Percentiles rank a stretch among this genome's conserved stretches.
These are phyloP conservation scores for Ceratopteris richardii DNA, from an alignment of 75 land plant genomes.

Conservation along the genomic window DNA sequence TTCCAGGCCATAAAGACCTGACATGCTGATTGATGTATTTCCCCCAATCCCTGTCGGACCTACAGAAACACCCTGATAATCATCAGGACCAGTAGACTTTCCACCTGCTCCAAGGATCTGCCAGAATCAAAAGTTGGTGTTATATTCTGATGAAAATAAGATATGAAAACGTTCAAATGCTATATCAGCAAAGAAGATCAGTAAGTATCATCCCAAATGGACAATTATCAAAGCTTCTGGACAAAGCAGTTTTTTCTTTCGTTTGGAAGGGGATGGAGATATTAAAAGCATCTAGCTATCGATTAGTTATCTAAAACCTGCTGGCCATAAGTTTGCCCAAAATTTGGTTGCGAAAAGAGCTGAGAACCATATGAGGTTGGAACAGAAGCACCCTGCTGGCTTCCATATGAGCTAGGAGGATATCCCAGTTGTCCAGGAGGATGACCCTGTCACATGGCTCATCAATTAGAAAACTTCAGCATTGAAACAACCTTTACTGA, in stretches of 20 bases:
- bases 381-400: background rate
- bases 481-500: too few species aligned
- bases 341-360: background rate
- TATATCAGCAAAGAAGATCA: too few species aligned
- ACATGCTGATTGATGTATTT: slow-evolving; percentile 35
- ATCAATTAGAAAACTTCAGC: too few species aligned
- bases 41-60: slow-evolving; percentile 23
- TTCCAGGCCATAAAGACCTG: slow-evolving; percentile 37
- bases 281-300: too few species aligned
- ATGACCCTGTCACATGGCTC: too few species aligned
- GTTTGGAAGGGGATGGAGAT: background rate
- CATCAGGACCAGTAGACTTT: background rate
- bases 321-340: background rate
- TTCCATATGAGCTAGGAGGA: too few species aligned
- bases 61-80: background rate
- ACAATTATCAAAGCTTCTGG: too few species aligned
- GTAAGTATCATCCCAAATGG: too few species aligned
- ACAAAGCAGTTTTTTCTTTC: too few species aligned
- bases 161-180: background rate
- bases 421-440: too few species aligned
- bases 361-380: background rate
- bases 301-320: too few species aligned
- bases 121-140: too few species aligned
- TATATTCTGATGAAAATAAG: background rate
- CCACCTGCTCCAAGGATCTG: slow-evolving; percentile 4